Base-by-base conservation (phyloP, 2,329 filamentous ascomycete genomes). In the Fusarium sarcochroum region DNA sequence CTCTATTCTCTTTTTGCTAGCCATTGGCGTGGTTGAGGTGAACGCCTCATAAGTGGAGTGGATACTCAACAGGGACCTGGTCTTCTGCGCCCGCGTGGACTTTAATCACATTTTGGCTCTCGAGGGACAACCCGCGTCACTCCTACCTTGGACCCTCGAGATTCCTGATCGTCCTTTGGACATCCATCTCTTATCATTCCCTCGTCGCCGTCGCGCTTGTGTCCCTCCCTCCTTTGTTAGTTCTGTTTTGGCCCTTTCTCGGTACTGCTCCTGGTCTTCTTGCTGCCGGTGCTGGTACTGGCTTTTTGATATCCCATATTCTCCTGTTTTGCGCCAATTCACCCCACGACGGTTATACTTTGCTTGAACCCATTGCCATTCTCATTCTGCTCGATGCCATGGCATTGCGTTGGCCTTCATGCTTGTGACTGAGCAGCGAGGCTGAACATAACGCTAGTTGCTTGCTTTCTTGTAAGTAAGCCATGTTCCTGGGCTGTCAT, bases 31-130 rank as follows among this genome's bases (percentile, higher is more conserved):
- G 58, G 61, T 68, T 35, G 21, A 61, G 66, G 50, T 59, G 66
- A 73, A 73, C 58, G 58, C 66, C 53, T 69, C 66, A 64, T 32
- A 51, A 50, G 70, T 74, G 72, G 70, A 50, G 70, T 74, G 72
- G 70, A 68, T 66, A 74, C 64, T 60, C 59, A 63, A 65, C 72
- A 72, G 51, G 72, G 72, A 41, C 67, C 50, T 56, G 62, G 62
- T 47, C 52, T 58, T 67, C 56, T 71, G 58, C 69, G 69, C 66
- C 64, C 66, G 68, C 56, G 66, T 70, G 63, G 67, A 69, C 72
- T 69, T 63, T 64, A 73, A 74, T 74, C 72, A 64, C 57, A 63
- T 51, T 67, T 61, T 69, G 66, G 70, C 49, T 48, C 48, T 52
- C 27, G 54, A 58, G 66, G 47, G 59, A 51, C 40, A 62, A 58